Evolutionary conservation across 176 grass and related monocot genomes (phyloP), one percentile per base, ranked within the genome.

Genomic region (Secale cereale): DNA sequence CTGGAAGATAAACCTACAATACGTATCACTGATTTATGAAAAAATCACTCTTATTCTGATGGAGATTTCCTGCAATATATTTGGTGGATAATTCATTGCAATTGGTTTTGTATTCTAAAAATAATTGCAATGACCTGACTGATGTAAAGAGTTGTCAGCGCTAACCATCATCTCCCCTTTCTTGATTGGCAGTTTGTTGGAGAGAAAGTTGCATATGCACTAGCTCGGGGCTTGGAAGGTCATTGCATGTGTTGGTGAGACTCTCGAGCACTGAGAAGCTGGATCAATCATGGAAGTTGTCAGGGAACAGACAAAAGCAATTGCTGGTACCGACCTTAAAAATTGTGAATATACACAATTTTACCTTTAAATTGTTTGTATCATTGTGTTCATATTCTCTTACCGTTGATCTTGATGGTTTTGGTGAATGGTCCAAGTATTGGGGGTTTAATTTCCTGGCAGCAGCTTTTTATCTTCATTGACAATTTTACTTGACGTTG

Each of bases 201-300:
- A 46, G 93, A 98, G 29, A 98, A 98, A 63, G 93, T 95, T 78
- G 95, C 91, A 33, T 98, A 95, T 85, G 93, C 95, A n/a, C 85
- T 98, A 0, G 84, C 95, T 48, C 89, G 95, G 83, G 95, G 93
- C 60, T 72, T 98, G 30, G 65, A 98, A 95, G 89, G 95, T 98
- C 57, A 98, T 98, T 75, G 95, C 95, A 48, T 98, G 95, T 35
- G 95, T 98, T 74, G 95, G 92, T 90, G 95, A 31, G 30, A 31
- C 30, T 19, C 92, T 98, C 39, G 91, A 98, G 50, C 89, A 95
- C 76, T 76, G 95, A 69, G 95, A 98, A 84, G 10, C 91, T 80
- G 91, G 91, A 52, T 81, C 93, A 22, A 98, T 93, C 17, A 83
- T 98, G 89, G 89, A 91, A 6, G 89, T 98, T 56, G 95, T 98